Evolutionary conservation across 306 rosid genomes (phyloP).

Genomic region (Fragaria iinumae): DNA sequence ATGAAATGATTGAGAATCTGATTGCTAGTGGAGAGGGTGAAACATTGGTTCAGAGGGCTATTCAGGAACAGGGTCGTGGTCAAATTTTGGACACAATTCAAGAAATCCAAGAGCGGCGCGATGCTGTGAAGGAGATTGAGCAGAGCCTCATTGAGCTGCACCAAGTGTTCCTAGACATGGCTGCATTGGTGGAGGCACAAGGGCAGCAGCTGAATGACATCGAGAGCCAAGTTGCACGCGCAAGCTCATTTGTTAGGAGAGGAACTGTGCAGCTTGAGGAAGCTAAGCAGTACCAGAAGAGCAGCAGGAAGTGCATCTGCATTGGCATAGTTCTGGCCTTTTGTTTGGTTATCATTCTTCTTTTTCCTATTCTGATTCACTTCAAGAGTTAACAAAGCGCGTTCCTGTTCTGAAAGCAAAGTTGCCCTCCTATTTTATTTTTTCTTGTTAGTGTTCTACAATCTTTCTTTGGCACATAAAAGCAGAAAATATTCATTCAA

Average conservation of each 20-base stretch:
- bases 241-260: slow-evolving; percentile 70
- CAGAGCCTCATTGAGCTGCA: slow-evolving; percentile 74
- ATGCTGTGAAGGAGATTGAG: slow-evolving; percentile 91
- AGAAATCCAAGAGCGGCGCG: slow-evolving; percentile 89
- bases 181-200: slow-evolving; percentile 82
- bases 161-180: slow-evolving; percentile 91
- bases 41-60: slow-evolving; percentile 75
- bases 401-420: neutral
- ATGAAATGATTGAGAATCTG: slow-evolving; percentile 78
- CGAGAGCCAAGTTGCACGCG: slow-evolving; percentile 80
- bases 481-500: neutral
- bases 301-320: slow-evolving; percentile 67
- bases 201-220: slow-evolving; percentile 84
- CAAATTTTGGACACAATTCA: slow-evolving; percentile 90
- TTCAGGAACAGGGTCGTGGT: slow-evolving; percentile 92
- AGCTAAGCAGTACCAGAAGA: slow-evolving; percentile 55
- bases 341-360: neutral
- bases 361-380: slow-evolving; percentile 8
- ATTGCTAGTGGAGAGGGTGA: slow-evolving; percentile 90
- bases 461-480: neutral
- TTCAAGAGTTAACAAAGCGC: neutral
- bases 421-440: neutral
- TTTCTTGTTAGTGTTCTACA: neutral
- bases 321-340: slow-evolving; percentile 50
- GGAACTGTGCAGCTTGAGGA: slow-evolving; percentile 71